Base-by-base conservation (phyloP, 2,329 filamentous ascomycete genomes). In the Diaporthe caulivora region DNA sequence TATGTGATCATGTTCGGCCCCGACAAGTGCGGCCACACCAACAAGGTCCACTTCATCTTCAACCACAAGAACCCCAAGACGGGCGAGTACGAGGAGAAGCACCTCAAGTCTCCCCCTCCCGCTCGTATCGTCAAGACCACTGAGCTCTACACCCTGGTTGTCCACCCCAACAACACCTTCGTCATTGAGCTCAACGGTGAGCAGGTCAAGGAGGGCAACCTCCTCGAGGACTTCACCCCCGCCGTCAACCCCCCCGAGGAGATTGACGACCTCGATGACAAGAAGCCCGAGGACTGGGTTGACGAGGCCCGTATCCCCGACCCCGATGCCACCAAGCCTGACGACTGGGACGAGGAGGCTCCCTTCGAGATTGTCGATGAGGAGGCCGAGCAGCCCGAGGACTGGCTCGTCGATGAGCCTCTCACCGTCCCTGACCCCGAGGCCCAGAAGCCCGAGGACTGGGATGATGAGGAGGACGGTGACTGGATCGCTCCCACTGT, bases 1-100 rank as follows among this genome's bases (percentile, higher is more conserved):
- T 99, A 99, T 83, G 94, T 99, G 79, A 97, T 99, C 90, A 99
- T 99, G 97, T 99, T 99, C 83, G 97, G 97, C 79, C 97, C 97
- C 80, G 97, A 99, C 89, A 98, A 98, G 93, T 99, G 97, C 84
- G 97, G 97, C 85, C 91, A 95, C 83, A 98, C 95, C 85, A 99
- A 99, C 93, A 98, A 98, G 93, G 94, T 97, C 70, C 90, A 92
- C 86, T 98, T 99, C 88, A 99, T 99, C 85, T 97, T 99, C 92
- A 97, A 97, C 87, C 97, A 99, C 93, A 99, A 98, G 94, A 99
- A 98, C 92, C 97, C 97, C 83, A 98, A 98, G 94, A 98, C 95
- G 60, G 96, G 96, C 88, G 95, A 98, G 86, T 99, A 99, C 82
- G 96, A 99, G 91, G 97, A 99, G 94, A 99, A 99, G 93, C 97